Evolutionary conservation across 257 asterid species (phyloP), one percentile per base, ranked within the genome.

Genomic region (Solanum raphanifolium): DNA sequence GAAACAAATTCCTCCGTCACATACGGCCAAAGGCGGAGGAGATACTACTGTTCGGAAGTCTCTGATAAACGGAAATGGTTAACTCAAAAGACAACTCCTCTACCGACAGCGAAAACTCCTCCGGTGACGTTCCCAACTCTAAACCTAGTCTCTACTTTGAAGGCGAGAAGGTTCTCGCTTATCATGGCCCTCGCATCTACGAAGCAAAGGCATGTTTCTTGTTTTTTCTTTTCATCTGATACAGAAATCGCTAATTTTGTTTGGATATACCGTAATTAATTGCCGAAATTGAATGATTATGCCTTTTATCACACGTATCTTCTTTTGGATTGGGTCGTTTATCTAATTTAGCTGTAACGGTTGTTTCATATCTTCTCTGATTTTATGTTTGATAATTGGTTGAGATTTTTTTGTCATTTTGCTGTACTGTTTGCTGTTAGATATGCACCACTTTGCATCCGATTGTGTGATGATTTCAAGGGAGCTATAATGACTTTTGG

Each of bases 121-220:
- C 96, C 87, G 98, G 95, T 82, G 96, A 92, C 43, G 94, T 90
- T 43, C 94, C 95, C 84, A 95, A 91, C 12, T 83, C 92, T 35
- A 91, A 88, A 34, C 93, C 97, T 16, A 76, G 93, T 86, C 84
- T 92, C 13, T 95, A 93, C 92, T 89, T 94, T 27, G 98, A 91
- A 72, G 99, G 98, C 66, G 99, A 97, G 91, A 95, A 92, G 87
- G 98, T 97, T 90, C 96, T 97, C 8, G 99, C 98, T 25, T 97
- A 88, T 89, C 99, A 95, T 83, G 98, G 99, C 23, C 98, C 99
- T 87, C 95, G 94, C 89, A 94, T 95, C 91, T 95, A 93, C 89
- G 94, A 93, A 86, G 95, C 96, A 48, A 93, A 92, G 96, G 96
- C 87, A 91, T 46, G 86, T 84, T 71, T 34, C 75, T 36, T 75